Evolutionary conservation across 768 basidiomycete species (phyloP), one percentile per base, ranked within the genome.

Genomic region (Podaxis sp.): DNA sequence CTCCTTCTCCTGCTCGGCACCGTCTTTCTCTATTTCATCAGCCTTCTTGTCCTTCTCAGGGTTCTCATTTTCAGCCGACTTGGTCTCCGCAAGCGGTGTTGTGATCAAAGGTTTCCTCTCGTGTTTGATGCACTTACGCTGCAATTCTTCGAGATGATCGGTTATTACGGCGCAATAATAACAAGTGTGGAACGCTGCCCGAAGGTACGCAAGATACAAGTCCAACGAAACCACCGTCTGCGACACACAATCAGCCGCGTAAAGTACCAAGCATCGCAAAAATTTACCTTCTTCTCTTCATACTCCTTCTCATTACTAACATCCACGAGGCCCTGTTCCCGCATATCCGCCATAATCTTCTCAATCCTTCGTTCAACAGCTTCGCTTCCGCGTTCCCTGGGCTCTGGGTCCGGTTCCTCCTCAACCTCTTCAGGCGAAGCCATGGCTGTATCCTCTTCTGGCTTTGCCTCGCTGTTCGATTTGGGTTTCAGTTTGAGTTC

Each of bases 101-200:
- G 87, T 87, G 63, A 84, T 83, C 69, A 89, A 71, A 44, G 91
- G 85, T 74, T 88, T 89, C 76, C 96, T 86, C 66, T 91, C 82
- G 78, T 99, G 97, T 79, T 88, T 88, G 69, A 97, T 80, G 82
- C 96, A 98, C 79, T 95, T 94, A 73, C 94, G 87, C 76, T 95
- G 89, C 70, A 99, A 83, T 81, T 97, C 95, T 78, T 99, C 97
- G 75, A 91, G 77, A 79, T 95, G 95, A 78, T 96, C 90, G 74
- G 89, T 90, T 68, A 93, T 86, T 73, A 93, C 88, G 69, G 90
- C 89, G 82, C 97, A 99, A 79, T 99, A 99, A 78, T 96, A 99
- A 85, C 97, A 97, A 71, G 93, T 88, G 84, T 94, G 84, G 77
- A 90, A 95, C 59, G 92, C 96, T 73, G 87, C 84, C 68, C 97